Evolutionary conservation across 345 rosid genomes (phyloP).

Genomic region (Sisymbrium altissimum): DNA sequence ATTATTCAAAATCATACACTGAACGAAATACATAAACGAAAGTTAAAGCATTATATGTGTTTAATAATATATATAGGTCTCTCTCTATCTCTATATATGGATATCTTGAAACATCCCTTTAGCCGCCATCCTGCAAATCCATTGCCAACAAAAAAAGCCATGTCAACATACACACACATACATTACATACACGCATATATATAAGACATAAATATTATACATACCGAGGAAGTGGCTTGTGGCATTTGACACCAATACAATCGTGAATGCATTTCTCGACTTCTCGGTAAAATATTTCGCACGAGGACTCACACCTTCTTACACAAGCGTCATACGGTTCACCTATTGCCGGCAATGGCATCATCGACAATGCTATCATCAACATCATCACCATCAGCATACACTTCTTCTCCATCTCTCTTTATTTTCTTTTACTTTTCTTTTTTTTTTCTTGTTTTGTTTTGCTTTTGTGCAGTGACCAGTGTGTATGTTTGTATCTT

Average conservation of each 20-base stretch:
- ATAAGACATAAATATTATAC: neutral
- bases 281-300: neutral
- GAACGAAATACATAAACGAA: neutral
- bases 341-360: neutral
- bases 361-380: neutral
- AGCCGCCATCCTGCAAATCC: neutral
- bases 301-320: neutral
- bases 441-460: too few relatives aligned
- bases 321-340: neutral
- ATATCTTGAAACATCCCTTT: constrained; percentile 3
- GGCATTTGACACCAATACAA: neutral
- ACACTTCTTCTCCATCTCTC: neutral
- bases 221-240: neutral
- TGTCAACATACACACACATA: neutral
- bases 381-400: neutral
- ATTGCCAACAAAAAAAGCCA: neutral
- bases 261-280: neutral
- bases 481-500: too few relatives aligned
- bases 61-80: neutral
- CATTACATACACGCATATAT: neutral
- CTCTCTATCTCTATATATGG: neutral
- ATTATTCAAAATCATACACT: neutral
- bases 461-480: too few relatives aligned
- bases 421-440: neutral
- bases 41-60: neutral